Evolutionary conservation across 2,329 filamentous ascomycete species (phyloP).

Genomic region (Sporothrix sp.): DNA sequence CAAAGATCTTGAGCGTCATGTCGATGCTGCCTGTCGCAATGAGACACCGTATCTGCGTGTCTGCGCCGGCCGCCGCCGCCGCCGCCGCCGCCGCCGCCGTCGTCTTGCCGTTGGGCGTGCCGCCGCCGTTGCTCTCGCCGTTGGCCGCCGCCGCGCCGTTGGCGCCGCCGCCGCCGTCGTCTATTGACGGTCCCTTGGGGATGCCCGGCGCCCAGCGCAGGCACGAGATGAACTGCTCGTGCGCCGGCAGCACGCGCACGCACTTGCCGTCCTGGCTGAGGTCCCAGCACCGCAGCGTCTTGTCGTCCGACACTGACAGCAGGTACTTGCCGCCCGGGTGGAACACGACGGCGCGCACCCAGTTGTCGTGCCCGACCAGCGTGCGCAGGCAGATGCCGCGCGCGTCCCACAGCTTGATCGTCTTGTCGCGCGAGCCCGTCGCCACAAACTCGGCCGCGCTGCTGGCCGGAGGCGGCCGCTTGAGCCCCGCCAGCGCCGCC

Average conservation of each 20-base stretch:
- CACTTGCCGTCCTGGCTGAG: constrained; percentile 81
- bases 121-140: constrained; percentile 26
- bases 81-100: not conserved
- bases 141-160: not conserved
- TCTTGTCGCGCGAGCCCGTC: constrained; percentile 82
- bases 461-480: constrained; percentile 64
- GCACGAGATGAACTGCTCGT: constrained; percentile 77
- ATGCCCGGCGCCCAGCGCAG: constrained; percentile 78
- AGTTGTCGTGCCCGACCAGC: constrained; percentile 83
- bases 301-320: constrained; percentile 78
- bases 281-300: constrained; percentile 90
- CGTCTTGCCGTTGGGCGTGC: constrained; percentile 23
- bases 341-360: constrained; percentile 78
- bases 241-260: constrained; percentile 68
- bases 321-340: constrained; percentile 89
- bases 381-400: constrained; percentile 78
- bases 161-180: constrained; percentile 16
- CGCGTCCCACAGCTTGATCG: constrained; percentile 80
- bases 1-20: constrained; percentile 69
- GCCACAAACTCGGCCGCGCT: constrained; percentile 82
- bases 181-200: constrained; percentile 45
- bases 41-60: constrained; percentile 67
- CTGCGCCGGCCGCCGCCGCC: constrained; percentile 18
- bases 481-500: constrained; percentile 66
- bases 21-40: constrained; percentile 84